These are phyloP conservation scores for Backusella australiensis DNA, from an alignment of 192 early-diverging fungal species.

Conservation along the genomic window DNA sequence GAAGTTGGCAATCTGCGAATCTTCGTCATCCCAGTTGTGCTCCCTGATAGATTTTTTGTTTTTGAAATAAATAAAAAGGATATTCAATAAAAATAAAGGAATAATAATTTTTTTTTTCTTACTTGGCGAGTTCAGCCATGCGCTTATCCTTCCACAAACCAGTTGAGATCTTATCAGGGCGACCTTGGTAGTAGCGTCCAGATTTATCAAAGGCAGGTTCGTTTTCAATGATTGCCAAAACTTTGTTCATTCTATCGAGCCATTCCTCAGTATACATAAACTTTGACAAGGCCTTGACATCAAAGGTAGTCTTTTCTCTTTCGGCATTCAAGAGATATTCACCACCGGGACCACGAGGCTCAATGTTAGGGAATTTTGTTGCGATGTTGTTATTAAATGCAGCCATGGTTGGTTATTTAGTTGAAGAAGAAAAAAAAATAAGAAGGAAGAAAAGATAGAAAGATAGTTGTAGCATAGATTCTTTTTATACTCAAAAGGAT, in stretches of 20 bases:
- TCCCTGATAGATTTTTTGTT: conserved; percentile 25
- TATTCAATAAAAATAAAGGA: neutral
- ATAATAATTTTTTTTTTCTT: conserved; percentile 20
- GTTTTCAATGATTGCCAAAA: conserved; percentile 57
- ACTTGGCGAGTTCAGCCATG: conserved; percentile 59
- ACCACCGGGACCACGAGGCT: conserved; percentile 47
- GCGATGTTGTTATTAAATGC: conserved; percentile 21
- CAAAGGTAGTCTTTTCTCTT: conserved; percentile 68
- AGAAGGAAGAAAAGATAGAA: neutral
- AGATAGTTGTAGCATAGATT: neutral
- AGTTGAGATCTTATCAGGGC: conserved; percentile 61
- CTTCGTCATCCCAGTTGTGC: conserved; percentile 54
- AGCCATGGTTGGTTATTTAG: neutral
- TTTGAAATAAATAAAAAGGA: conserved; percentile 1
- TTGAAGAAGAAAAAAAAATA: neutral
- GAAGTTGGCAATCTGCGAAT: conserved; percentile 45
- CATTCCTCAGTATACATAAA: conserved; percentile 66
- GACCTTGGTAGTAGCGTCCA: conserved; percentile 66
- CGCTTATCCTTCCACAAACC: conserved; percentile 60
- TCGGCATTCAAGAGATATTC: conserved; percentile 56
- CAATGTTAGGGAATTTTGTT: conserved; percentile 45
- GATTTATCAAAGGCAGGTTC: conserved; percentile 75
- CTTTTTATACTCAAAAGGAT: neutral
- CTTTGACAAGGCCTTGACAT: conserved; percentile 59
- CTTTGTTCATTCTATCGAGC: conserved; percentile 52